These are phyloP conservation scores for Mycena olivaceomarginata DNA, from an alignment of 768 basidiomycete species.

Conservation along the genomic window DNA sequence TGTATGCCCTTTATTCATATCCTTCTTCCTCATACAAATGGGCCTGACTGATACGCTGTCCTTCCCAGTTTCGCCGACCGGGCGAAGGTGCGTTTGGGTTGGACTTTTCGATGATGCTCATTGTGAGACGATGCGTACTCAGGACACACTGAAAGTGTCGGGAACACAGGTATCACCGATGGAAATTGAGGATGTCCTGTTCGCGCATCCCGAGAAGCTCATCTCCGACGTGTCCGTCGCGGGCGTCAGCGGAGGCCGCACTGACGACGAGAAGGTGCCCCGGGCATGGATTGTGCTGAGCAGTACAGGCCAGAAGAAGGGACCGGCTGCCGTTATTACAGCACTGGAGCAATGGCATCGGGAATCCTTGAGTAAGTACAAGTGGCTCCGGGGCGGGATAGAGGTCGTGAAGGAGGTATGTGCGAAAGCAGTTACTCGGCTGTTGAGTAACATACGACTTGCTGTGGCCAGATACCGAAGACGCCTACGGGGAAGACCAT, in stretches of 20 bases:
- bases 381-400: not conserved
- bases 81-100: not conserved
- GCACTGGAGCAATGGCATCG: not conserved
- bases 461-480: slow-evolving; percentile 76
- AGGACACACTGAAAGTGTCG: not conserved
- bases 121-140: not conserved
- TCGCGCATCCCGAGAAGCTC: not conserved
- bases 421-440: no score
- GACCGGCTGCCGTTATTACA: not conserved
- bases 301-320: not conserved
- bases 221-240: not conserved
- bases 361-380: not conserved
- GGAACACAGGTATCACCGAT: not conserved
- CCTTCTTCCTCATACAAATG: not conserved
- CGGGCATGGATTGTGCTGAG: not conserved
- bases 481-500: slow-evolving; percentile 84
- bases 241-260: not conserved
- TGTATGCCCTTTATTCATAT: not conserved
- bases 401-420: not conserved
- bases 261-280: not conserved
- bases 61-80: not conserved
- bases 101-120: not conserved
- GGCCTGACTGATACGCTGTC: not conserved
- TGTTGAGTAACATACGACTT: not conserved
- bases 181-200: not conserved